Evolutionary conservation across 257 asterid genomes (phyloP).

Genomic region (Solanum pinnatisectum): DNA sequence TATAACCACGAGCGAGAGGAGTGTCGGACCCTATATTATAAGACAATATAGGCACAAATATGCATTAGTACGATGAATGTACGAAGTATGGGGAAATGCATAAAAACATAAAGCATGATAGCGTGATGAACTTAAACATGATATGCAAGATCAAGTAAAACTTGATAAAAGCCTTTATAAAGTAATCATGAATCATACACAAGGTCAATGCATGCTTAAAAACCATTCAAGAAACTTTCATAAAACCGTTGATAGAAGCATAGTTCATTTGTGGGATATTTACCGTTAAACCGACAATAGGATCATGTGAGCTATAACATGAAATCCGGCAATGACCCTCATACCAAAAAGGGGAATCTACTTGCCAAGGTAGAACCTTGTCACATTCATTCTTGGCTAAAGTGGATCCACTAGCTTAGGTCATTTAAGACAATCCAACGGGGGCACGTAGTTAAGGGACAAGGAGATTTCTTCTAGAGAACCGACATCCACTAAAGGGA

Average conservation of each 20-base stretch:
- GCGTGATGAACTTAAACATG: neutral
- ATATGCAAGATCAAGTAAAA: neutral
- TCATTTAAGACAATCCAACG: neutral
- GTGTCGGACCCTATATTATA: neutral
- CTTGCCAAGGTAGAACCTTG: neutral
- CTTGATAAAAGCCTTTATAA: neutral
- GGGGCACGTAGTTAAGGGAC: neutral
- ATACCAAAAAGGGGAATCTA: neutral
- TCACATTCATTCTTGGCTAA: neutral
- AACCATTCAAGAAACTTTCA: neutral
- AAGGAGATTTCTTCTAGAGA: neutral
- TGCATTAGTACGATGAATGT: neutral
- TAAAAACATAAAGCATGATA: neutral
- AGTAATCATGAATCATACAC: neutral
- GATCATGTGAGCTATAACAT: neutral
- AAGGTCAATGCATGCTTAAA: neutral
- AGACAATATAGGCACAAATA: neutral
- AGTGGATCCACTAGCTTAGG: neutral
- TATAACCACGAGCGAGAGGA: neutral
- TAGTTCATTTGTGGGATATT: too few relatives aligned
- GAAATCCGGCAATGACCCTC: neutral
- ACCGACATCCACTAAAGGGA: neutral
- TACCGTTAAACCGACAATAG: too few relatives aligned
- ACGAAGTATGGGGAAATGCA: neutral
- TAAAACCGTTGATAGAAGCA: neutral